These are phyloP conservation scores for Glomus cerebriforme DNA, from an alignment of 192 early-diverging fungal genomes.

Conservation along the genomic window DNA sequence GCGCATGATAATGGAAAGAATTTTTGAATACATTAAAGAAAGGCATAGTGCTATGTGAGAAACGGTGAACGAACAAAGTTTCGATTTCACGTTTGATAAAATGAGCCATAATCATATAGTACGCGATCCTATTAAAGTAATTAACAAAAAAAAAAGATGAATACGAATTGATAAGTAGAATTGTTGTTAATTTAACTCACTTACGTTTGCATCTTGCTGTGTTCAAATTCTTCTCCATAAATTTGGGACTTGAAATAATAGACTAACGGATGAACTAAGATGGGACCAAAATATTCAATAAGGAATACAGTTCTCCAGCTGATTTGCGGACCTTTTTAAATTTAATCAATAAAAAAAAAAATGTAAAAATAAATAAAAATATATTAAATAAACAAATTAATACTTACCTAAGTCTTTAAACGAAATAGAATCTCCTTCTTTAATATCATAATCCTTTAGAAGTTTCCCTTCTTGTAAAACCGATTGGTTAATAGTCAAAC, in stretches of 20 bases:
- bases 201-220: constrained; percentile 73
- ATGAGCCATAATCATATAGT: constrained; percentile 74
- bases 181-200: neutral
- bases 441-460: constrained; percentile 64
- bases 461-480: constrained; percentile 51
- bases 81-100: constrained; percentile 94
- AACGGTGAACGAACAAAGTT: constrained; percentile 90
- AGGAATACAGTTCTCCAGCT: constrained; percentile 93
- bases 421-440: constrained; percentile 60
- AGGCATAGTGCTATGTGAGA: constrained; percentile 96
- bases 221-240: constrained; percentile 67
- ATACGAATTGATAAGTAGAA: neutral
- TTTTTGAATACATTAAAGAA: constrained; percentile 93
- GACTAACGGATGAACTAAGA: constrained; percentile 83
- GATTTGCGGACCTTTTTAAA: constrained; percentile 74
- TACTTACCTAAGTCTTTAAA: constrained; percentile 69
- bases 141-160: neutral
- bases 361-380: neutral
- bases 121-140: constrained; percentile 55
- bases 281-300: constrained; percentile 90
- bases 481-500: constrained; percentile 69
- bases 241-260: constrained; percentile 73
- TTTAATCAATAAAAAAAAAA: neutral
- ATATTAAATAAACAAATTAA: neutral
- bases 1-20: constrained; percentile 89